Percentiles rank a stretch among this genome's conserved stretches.
phyloP scores from a whole-genome alignment of 1,284 basidiomycete genomes.

The Quambalaria eucalypti region DNA sequence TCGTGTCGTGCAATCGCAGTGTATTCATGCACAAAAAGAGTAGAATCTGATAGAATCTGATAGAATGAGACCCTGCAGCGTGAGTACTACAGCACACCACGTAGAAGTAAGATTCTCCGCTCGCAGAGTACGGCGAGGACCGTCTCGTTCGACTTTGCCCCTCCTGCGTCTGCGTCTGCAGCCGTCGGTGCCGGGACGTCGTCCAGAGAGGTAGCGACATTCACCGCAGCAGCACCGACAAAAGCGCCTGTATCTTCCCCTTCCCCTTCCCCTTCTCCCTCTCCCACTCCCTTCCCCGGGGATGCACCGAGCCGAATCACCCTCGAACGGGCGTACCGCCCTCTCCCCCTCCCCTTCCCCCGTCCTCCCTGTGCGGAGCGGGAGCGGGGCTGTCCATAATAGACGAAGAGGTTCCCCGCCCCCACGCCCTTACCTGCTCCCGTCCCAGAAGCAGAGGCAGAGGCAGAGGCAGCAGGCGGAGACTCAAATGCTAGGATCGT shows the following conservation, averaged over 20 bases:
- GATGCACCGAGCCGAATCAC: not conserved
- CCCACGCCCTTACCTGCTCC: not conserved
- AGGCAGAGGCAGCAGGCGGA: constrained; percentile 15
- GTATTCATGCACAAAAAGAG: no score
- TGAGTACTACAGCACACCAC: not conserved
- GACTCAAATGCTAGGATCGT: constrained; percentile 24
- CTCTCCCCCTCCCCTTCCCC: not conserved
- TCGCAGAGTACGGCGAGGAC: not conserved
- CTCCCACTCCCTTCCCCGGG: not conserved
- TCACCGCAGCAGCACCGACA: not conserved
- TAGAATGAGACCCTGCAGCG: no score
- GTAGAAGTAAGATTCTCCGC: not conserved
- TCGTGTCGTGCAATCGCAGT: no score
- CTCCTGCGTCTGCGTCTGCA: not conserved
- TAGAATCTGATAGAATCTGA: no score
- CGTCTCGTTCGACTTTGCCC: not conserved
- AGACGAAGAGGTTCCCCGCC: constrained; percentile 34
- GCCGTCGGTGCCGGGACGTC: not conserved
- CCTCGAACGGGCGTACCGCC: not conserved
- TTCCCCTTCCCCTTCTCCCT: not conserved
- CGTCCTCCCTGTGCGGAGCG: not conserved
- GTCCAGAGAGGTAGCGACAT: no score
- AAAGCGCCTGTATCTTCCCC: not conserved
- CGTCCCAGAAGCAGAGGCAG: not conserved
- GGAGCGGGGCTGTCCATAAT: constrained; percentile 10